Evolutionary conservation across 176 grass and related monocot genomes (phyloP).

Genomic region (Carex pumila): DNA sequence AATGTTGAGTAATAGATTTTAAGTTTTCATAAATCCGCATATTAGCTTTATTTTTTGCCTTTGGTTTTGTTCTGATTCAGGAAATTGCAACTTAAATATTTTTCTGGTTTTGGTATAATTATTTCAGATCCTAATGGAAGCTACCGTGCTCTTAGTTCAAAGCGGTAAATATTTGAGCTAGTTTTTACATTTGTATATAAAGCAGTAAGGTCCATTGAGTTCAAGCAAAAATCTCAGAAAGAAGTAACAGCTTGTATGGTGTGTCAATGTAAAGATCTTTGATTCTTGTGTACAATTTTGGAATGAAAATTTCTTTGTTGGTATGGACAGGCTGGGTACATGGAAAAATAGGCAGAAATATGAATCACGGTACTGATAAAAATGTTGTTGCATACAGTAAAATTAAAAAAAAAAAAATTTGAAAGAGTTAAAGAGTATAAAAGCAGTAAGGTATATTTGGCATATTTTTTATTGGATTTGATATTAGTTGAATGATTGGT

Average conservation of each 20-base stretch:
- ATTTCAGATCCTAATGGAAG: constrained; percentile 63
- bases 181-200: background rate
- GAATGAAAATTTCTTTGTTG: background rate
- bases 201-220: background rate
- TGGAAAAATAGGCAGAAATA: background rate
- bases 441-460: background rate
- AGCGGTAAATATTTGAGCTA: constrained; percentile 41
- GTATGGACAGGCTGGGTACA: background rate
- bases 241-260: background rate
- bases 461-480: background rate
- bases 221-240: background rate
- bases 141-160: constrained; percentile 37
- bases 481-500: background rate
- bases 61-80: background rate
- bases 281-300: background rate
- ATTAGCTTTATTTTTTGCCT: background rate
- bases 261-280: background rate
- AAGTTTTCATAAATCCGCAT: background rate
- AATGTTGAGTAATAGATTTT: background rate
- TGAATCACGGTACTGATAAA: background rate
- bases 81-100: background rate
- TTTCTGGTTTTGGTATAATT: constrained; percentile 17
- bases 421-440: background rate
- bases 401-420: background rate
- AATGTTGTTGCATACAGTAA: background rate